phyloP scores from a whole-genome alignment of 768 basidiomycete genomes.

The Calocybe indica region DNA sequence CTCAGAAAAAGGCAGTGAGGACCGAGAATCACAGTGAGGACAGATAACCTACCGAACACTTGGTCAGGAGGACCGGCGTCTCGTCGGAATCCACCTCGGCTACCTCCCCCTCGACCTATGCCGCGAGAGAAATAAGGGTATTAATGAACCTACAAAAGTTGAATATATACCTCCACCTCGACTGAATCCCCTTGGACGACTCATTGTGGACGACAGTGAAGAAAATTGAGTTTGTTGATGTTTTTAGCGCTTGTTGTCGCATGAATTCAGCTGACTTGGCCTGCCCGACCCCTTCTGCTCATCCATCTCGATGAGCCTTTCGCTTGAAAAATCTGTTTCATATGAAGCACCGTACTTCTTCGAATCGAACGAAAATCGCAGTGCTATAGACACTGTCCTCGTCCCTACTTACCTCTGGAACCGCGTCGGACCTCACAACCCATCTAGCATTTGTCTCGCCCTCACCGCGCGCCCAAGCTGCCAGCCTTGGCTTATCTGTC shows the following conservation, averaged over 20 bases:
- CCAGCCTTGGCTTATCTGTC: constrained; percentile 12
- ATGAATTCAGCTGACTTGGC: constrained; percentile 3
- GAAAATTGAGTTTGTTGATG: neutral
- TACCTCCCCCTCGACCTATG: constrained; percentile 53
- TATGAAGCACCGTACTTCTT: constrained; percentile 21
- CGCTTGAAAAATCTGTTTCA: constrained; percentile 17
- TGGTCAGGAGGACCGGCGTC: constrained; percentile 76
- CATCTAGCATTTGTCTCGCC: constrained; percentile 11
- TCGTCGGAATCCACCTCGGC: constrained; percentile 66
- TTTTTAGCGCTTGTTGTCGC: constrained; percentile 1
- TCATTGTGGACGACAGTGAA: constrained; percentile 27
- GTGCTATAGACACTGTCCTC: constrained; percentile 17
- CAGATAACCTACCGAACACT: constrained; percentile 55
- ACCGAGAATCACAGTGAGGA: neutral
- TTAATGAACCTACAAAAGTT: neutral
- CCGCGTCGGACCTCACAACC: constrained; percentile 10
- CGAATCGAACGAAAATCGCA: constrained; percentile 8
- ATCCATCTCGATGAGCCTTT: constrained; percentile 18
- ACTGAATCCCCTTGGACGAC: constrained; percentile 46
- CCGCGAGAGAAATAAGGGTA: neutral
- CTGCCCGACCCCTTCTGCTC: constrained; percentile 1
- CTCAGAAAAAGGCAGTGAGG: constrained; percentile 6
- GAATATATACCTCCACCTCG: constrained; percentile 42
- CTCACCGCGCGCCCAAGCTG: constrained; percentile 4
- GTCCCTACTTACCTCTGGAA: constrained; percentile 27